Evolutionary conservation across 2,329 filamentous ascomycete species (phyloP), one percentile per base, ranked within the genome.

Genomic region (Cadophora sp.): DNA sequence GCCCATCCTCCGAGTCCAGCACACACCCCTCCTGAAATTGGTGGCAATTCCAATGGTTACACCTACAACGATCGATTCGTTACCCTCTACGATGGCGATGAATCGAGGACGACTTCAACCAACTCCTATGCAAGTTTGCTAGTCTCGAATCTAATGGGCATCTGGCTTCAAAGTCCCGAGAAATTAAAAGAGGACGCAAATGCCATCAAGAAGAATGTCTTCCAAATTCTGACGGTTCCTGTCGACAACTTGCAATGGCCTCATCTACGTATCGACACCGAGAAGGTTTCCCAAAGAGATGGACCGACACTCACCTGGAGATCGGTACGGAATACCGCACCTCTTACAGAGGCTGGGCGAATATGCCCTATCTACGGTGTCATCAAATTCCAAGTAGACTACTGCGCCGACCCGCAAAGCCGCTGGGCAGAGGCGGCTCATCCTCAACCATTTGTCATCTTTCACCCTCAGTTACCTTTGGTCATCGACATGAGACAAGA

Each of bases 401-500:
- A 94, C 72, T 92, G 89, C 71, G 82, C 85, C 13, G 85, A 91
- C 63, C 81, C 85, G 0, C 83, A 84, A 36, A 93, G 91, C 72
- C 83, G 88, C 9, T 94, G 90, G 89, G 81, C 85, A 41, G 89
- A 91, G 62, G 79, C 92, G 13, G 85, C 83, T 16, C 87, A 85
- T 3, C 87, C 88, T 3, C 80, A 89, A 1, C 92, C 92, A 0
- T 94, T 94, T 73, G 91, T 95, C 27, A 93, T 94, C 77, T 95
- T 98, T 79, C 94, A 96, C 75, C 93, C 94, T 0, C 85, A 90
- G 66, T 87, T 98, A 9, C 95, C 95, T 0, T 86, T 99, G 14
- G 97, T 94, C 80, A 96, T 99, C 75, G 96, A 97, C 79, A 96
- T 94, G 11, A 87, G 96, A 67, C 88, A 87, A 77, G 93, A 97